phyloP scores from a whole-genome alignment of 2,329 filamentous ascomycete genomes.

The Venturia carpophila region DNA sequence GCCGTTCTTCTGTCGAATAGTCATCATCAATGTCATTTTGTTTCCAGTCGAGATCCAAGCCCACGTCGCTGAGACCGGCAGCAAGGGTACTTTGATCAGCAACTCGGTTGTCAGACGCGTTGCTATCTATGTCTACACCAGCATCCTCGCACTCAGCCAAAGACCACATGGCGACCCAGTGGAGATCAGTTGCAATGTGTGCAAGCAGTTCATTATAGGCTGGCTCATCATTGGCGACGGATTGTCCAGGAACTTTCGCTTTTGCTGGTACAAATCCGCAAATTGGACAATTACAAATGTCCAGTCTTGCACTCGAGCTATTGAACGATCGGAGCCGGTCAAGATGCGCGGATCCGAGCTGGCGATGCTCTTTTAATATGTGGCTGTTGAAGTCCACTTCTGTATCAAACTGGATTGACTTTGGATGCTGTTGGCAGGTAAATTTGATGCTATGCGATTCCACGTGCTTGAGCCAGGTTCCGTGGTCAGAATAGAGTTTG shows the following conservation, averaged over 20 bases:
- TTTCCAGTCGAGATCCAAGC: not conserved
- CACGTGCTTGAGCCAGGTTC: conserved; percentile 18
- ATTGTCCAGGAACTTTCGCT: not conserved
- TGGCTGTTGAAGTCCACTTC: conserved; percentile 19
- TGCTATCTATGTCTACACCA: not conserved
- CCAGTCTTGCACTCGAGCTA: not conserved
- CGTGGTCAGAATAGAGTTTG: conserved; percentile 19
- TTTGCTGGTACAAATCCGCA: conserved; percentile 11
- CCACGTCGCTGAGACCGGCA: not conserved
- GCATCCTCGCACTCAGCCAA: not conserved
- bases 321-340: conserved; percentile 11
- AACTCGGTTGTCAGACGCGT: not conserved
- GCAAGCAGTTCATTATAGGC: not conserved
- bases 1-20: not conserved
- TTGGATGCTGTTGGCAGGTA: conserved; percentile 6
- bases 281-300: conserved; percentile 17
- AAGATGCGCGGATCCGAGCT: conserved; percentile 15
- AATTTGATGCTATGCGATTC: conserved; percentile 7
- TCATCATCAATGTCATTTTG: not conserved
- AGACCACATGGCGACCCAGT: not conserved
- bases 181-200: not conserved
- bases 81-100: conserved; percentile 1
- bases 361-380: conserved; percentile 15
- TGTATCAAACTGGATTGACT: conserved; percentile 13
- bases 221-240: not conserved